phyloP scores from a whole-genome alignment of 345 rosid genomes.

The Syzygium oleosum region DNA sequence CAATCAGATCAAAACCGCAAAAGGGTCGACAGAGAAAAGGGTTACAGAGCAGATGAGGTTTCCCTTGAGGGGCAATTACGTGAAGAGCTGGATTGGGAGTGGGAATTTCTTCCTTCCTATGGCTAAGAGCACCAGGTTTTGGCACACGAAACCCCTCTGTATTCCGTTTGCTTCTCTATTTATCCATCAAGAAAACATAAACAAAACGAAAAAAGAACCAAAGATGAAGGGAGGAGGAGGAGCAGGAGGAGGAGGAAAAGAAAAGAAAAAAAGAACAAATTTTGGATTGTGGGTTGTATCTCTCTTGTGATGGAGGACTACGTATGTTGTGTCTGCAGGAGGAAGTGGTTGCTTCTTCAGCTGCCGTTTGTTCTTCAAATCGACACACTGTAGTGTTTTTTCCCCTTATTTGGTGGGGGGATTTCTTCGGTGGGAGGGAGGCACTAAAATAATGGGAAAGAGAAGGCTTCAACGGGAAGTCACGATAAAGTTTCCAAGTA shows the following conservation, averaged over 20 bases:
- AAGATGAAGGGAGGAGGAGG: not conserved
- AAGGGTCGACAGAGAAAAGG: not conserved
- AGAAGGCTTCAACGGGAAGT: conserved; percentile 3
- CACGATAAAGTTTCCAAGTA: not conserved
- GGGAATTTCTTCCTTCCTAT: not conserved
- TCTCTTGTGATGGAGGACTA: not conserved
- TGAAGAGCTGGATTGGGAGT: not conserved
- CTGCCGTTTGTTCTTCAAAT: not conserved
- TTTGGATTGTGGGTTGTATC: not conserved
- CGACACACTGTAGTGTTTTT: not conserved
- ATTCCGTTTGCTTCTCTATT: not conserved
- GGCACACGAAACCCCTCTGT: conserved; percentile 3
- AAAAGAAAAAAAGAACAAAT: too few relatives aligned
- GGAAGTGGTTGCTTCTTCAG: not conserved
- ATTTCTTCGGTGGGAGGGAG: not conserved
- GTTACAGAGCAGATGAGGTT: not conserved
- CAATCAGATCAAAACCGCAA: not conserved
- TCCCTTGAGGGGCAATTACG: not conserved
- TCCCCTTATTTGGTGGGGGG: not conserved
- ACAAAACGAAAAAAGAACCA: not conserved
- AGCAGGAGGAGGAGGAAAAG: not conserved
- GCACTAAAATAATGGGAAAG: not conserved
- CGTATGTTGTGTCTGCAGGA: not conserved
- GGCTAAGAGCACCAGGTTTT: not conserved
- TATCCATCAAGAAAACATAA: not conserved